These are phyloP conservation scores for Aciculoconidium aculeatum DNA, from an alignment of 805 yeast genomes.

Conservation along the genomic window DNA sequence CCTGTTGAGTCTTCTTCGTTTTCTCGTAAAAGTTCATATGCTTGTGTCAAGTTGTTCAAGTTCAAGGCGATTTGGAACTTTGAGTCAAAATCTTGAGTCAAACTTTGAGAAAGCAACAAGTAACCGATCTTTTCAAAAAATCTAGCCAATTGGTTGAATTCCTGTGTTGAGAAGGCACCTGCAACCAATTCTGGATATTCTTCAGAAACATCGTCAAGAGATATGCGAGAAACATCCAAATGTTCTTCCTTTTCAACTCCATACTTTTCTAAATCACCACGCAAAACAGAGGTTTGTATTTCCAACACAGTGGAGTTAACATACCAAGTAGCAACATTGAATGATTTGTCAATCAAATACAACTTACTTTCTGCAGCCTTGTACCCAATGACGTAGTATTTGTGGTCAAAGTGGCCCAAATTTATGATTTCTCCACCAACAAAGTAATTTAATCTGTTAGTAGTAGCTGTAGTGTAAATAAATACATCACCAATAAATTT, in stretches of 20 bases:
- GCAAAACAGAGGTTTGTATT: slow-evolving; percentile 90
- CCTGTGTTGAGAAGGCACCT: slow-evolving; percentile 52
- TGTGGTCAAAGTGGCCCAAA: slow-evolving; percentile 86
- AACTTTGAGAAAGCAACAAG: slow-evolving; percentile 72
- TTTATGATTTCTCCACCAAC: slow-evolving; percentile 93
- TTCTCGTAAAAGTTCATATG: slow-evolving; percentile 44
- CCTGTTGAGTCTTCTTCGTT: slow-evolving; percentile 33
- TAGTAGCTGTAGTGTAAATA: slow-evolving; percentile 75
- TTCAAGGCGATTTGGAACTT: slow-evolving; percentile 84
- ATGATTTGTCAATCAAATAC: slow-evolving; percentile 86
- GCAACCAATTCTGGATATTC: slow-evolving; percentile 46
- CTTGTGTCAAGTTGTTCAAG: slow-evolving; percentile 65
- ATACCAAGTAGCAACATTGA: slow-evolving; percentile 74
- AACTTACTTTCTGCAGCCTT: slow-evolving; percentile 79
- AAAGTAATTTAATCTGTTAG: slow-evolving; percentile 82
- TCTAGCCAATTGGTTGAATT: slow-evolving; percentile 74
- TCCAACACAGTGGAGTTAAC: slow-evolving; percentile 84
- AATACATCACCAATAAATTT: slow-evolving; percentile 98
- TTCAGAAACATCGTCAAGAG: slow-evolving; percentile 55
- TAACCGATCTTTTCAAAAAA: slow-evolving; percentile 92
- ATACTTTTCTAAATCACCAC: slow-evolving; percentile 83
- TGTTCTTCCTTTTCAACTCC: slow-evolving; percentile 36
- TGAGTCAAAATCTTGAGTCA: slow-evolving; percentile 85
- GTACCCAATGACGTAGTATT: slow-evolving; percentile 83
- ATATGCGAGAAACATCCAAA: slow-evolving; percentile 30